Evolutionary conservation across 179 eudicot genomes (phyloP), one percentile per base, ranked within the genome.

Genomic region (Camellia oleifera): DNA sequence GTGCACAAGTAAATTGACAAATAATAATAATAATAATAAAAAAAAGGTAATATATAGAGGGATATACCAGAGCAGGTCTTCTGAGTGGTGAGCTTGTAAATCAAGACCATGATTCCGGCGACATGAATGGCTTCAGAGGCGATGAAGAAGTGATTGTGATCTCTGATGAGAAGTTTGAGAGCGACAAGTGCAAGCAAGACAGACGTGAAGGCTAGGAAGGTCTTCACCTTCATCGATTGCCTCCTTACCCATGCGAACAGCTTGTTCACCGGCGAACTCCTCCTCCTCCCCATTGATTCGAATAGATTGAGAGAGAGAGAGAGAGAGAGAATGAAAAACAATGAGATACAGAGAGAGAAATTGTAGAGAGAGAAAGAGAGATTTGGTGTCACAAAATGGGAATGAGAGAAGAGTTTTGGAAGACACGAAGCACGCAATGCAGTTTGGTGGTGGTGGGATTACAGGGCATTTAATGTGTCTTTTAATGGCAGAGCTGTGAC

Each of bases 51-150:
- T 8, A 42, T 17, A 42, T 18, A 4, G 11, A 81, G 20, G 50
- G 13, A 9, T 32, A 45, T 88, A 94, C 99, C 99, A 1, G 98
- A 91, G 79, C 99, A 95, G 54, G 90, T 91, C 70, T 88, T 86
- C 52, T 89, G 85, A 17, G 90, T 85, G 77, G 88, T 76, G 82
- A 95, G 97, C 88, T 93, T 95, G 86, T 89, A 86, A 82, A 94
- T 90, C 77, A 95, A 82, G 72, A 93, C 87, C 45, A 90, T n/a
- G 82, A 95, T 90, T 26, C 99, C 99, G 54, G 79, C 79, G 70
- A 87, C 89, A 72, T 93, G 98, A 82, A 84, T 83, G 4, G 87
- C 69, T 80, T 93, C 98, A 15, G 97, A 84, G 4, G 88, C 94
- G 62, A 93, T 76, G 76, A 87, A 95, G 77, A 95, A 91, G 69